These are phyloP conservation scores for Colletotrichum sp. DNA, from an alignment of 2,329 filamentous ascomycete genomes.

Conservation along the genomic window DNA sequence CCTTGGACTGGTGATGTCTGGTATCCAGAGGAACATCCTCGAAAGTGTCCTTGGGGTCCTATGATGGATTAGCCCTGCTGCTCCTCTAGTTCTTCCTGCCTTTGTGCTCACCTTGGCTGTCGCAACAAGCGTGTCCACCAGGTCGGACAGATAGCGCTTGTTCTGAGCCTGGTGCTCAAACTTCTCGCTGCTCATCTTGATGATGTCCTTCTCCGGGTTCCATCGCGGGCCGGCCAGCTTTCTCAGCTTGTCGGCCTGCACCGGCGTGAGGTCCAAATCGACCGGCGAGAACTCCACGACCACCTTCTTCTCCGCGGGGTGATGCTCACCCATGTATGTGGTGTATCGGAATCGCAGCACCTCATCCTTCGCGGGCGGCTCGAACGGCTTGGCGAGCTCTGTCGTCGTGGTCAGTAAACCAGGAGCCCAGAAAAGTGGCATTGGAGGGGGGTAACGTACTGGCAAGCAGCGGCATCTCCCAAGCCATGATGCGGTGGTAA, in stretches of 20 bases:
- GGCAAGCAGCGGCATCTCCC: constrained; percentile 92
- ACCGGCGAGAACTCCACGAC: constrained; percentile 85
- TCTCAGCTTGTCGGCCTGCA: constrained; percentile 80
- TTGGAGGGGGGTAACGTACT: constrained; percentile 61
- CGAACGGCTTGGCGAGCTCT: constrained; percentile 87
- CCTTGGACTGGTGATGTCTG: constrained; percentile 78
- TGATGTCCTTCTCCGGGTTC: constrained; percentile 80
- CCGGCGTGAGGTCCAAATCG: constrained; percentile 72
- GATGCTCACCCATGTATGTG: constrained; percentile 91
- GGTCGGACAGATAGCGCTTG: constrained; percentile 89
- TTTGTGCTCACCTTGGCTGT: constrained; percentile 67
- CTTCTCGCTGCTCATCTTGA: constrained; percentile 91
- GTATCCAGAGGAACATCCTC: constrained; percentile 89
- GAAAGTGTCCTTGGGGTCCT: constrained; percentile 81
- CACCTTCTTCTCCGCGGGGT: constrained; percentile 92
- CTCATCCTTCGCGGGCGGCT: constrained; percentile 68
- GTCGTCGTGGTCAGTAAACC: constrained; percentile 22
- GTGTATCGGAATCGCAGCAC: constrained; percentile 96
- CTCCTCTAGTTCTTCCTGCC: background rate
- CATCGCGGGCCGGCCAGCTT: constrained; percentile 88
- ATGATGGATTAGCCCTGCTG: constrained; percentile 6
- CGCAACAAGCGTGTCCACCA: constrained; percentile 74
- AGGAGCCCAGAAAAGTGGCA: background rate
- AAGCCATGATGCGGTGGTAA: constrained; percentile 85
- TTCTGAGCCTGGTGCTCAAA: constrained; percentile 93